Evolutionary conservation across 192 early-diverging fungal genomes (phyloP).

Genomic region (Linnemannia exigua): DNA sequence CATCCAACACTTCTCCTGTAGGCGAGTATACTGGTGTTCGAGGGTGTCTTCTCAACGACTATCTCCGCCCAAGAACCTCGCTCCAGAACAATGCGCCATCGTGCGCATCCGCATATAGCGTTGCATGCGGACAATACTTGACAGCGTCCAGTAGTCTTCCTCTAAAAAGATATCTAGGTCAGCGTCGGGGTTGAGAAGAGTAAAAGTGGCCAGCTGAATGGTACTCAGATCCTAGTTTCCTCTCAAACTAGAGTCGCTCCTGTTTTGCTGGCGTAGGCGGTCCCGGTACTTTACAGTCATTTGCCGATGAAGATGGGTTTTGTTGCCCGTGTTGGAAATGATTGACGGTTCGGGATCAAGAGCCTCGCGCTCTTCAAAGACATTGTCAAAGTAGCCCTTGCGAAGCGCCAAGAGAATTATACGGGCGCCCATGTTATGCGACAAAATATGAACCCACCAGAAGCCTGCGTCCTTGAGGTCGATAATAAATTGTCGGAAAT

Average conservation of each 20-base stretch:
- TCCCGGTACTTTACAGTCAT: slow-evolving; percentile 27
- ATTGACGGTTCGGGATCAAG: slow-evolving; percentile 12
- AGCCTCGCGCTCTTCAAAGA: slow-evolving; percentile 35
- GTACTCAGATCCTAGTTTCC: background rate
- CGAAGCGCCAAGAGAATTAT: slow-evolving; percentile 45
- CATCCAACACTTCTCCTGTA: slow-evolving; percentile 45
- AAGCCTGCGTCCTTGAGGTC: slow-evolving; percentile 53
- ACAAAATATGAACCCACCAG: slow-evolving; percentile 46
- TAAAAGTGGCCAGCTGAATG: slow-evolving; percentile 52
- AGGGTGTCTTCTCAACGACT: slow-evolving; percentile 48
- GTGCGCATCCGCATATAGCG: slow-evolving; percentile 54
- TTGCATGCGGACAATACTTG: slow-evolving; percentile 54
- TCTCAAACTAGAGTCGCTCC: slow-evolving; percentile 8
- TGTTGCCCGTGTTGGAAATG: slow-evolving; percentile 2
- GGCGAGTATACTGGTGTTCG: slow-evolving; percentile 32
- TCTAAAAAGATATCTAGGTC: slow-evolving; percentile 42
- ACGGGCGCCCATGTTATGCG: slow-evolving; percentile 59
- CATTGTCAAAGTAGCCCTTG: slow-evolving; percentile 40
- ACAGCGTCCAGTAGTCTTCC: slow-evolving; percentile 46
- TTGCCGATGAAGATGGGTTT: background rate
- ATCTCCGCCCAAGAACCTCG: slow-evolving; percentile 22
- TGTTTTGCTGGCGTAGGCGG: background rate
- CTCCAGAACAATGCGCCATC: slow-evolving; percentile 57
- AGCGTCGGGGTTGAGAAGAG: slow-evolving; percentile 57
- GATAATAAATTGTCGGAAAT: slow-evolving; percentile 51